Base-by-base conservation (phyloP, 108 stramenopile species). In the Fragilariopsis cylindrus region DNA sequence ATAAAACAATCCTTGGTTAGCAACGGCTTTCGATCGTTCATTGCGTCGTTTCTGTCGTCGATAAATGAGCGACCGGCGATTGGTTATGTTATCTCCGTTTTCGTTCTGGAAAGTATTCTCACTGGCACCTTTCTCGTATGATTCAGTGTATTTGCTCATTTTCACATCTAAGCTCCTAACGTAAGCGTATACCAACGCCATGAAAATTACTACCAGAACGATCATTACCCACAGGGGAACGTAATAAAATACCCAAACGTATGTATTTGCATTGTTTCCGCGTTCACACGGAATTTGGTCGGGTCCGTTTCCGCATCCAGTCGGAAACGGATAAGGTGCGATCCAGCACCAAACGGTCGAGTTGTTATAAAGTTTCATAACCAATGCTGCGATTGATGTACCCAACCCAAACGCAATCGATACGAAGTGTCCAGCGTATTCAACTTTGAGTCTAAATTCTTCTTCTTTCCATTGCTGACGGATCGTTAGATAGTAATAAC, bases 331-430 rank as follows among this genome's bases (percentile, higher is more conserved):
- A 63, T 84, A 75, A 3, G 79, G 44, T 13, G 84, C 62, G 44
- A 85, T 80, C 84, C 84, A 88, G 48, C 87, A 88, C 82, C 84
- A 83, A 12, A 84, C 48, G 2, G 57, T 55, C 1, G 82, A 80
- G 46, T 73, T 75, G 64, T 85, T 85, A 48, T 79, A 85, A 21
- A 85, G 64, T 11, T 70, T 73, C 44, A 85, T 16, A 8, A 74
- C 52, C 39, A 84, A 43, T 7, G 72, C 84, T 5, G 77, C 60
- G 6, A 82, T 48, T 3, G 82, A 58, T 7, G 79, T 74, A 1
- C 60, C 79, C 18, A 82, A 9, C 3, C 76, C 77, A 18, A 80
- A 56, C 50, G 75, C 48, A 56, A 73, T 52, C 2, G 60, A 56
- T 41, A 63, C 15, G 42, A 63, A 41, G 55, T 82, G 83, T 57